Base-by-base conservation (phyloP, 805 yeast species). In the Myxozyma neotropica region DNA sequence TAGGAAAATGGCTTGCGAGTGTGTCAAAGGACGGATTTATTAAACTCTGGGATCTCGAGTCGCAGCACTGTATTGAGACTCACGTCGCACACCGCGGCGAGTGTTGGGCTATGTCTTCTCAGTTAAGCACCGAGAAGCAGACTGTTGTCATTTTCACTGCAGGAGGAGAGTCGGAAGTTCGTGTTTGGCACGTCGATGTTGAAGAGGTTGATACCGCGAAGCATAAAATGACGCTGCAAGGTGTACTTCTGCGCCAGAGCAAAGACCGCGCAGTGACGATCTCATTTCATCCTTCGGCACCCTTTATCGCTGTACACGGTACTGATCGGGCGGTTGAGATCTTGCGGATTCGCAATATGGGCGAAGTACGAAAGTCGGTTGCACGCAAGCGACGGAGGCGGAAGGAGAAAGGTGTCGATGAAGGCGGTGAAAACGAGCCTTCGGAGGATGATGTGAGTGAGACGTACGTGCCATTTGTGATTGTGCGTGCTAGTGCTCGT, bases 51-150 rank as follows among this genome's bases (percentile, higher is more conserved):
- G 98, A 94, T 70, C 74, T 94, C 67, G 87, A 85, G 68, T 77
- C 94, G 3, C 90, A 88, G 71, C 96, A 90, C 72, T 89, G 97
- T 74, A 78, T 91, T 4, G 99, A 94, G 72, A 92, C 98, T 1
- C 97, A 92, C 71, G 84, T 91, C 62, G 96, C 97, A 0, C 96
- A 90, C 71, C 80, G 88, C 23, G 92, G 93, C 59, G 98, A 94
- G 73, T 89, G 97, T 75, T 94, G 98, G 98, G 78, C 88, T 2
- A 72, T 91, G 69, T 88, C 83, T 2, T 71, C 84, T 19, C 53
- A 56, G 19, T 72, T 76, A 33, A 31, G 21, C 3, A 15, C 13
- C 23, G 48, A 33, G 7, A 46, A 47, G 12, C 23, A 31, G 10
- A 73, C 71, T 46, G 64, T 85, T 54, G 75, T 82, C 29, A 73